Conservation (phyloP, 75 land plant species). For the Picea glauca region DNA sequence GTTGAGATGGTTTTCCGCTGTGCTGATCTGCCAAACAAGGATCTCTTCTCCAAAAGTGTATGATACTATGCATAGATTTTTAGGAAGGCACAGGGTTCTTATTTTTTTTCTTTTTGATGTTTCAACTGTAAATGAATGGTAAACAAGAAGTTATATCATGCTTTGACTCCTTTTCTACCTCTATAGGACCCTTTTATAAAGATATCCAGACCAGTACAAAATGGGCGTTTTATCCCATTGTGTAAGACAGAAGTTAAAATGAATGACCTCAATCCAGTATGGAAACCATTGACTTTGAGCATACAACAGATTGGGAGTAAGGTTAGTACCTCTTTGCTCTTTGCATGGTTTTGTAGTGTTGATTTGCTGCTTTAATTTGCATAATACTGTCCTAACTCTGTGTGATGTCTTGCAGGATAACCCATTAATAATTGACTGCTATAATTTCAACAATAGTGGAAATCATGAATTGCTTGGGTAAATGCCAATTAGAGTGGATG, state of each 20-base stretch:
- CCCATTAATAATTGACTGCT: constrained; percentile 60
- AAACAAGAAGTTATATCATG: neutral
- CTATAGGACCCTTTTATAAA: constrained; percentile 80
- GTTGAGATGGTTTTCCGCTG: too few relatives aligned
- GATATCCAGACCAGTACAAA: constrained; percentile 57
- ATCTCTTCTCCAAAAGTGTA: constrained; percentile 82
- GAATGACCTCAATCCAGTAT: constrained; percentile 65
- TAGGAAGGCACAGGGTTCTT: neutral
- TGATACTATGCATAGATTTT: constrained; percentile 4
- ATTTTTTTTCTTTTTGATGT: neutral
- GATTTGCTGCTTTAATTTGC: neutral
- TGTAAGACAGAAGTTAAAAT: constrained; percentile 75
- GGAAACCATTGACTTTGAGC: constrained; percentile 55
- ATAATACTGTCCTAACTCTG: neutral
- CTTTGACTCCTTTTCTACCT: neutral
- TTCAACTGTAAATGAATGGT: constrained; percentile 1
- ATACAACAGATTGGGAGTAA: constrained; percentile 60
- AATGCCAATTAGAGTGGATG: constrained; percentile 1
- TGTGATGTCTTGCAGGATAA: constrained; percentile 49
- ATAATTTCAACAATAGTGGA: constrained; percentile 64
- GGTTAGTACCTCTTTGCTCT: constrained; percentile 28
- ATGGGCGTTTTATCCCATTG: constrained; percentile 45
- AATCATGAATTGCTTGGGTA: constrained; percentile 75
- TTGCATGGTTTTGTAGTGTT: neutral
- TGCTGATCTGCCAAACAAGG: constrained; percentile 57